phyloP scores from a whole-genome alignment of 140 eudicot genomes.

The Cichorium intybus region DNA sequence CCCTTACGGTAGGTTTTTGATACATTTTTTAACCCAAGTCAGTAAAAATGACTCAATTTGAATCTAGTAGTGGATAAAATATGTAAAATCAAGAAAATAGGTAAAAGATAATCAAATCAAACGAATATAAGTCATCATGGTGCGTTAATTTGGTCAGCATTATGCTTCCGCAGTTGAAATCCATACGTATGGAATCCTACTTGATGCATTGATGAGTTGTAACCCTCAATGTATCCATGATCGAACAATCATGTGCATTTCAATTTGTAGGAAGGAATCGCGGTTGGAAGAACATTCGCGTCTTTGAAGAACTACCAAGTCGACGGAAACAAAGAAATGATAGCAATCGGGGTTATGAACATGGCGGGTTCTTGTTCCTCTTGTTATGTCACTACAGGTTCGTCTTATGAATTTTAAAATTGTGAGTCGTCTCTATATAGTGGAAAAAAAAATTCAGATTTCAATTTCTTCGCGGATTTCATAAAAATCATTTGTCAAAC shows the following conservation, averaged over 20 bases:
- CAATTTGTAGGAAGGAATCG: slow-evolving; percentile 65
- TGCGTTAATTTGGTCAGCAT: background rate
- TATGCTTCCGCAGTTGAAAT: no score
- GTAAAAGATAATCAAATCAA: no score
- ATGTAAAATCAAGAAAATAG: no score
- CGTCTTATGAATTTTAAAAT: no score
- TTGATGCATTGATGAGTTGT: background rate
- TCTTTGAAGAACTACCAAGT: slow-evolving; percentile 64
- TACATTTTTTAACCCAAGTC: background rate
- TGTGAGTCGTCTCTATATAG: no score
- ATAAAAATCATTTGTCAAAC: no score
- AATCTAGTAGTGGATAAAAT: no score
- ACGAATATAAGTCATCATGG: background rate
- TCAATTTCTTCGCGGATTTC: no score
- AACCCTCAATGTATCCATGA: background rate
- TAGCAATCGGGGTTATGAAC: slow-evolving; percentile 79
- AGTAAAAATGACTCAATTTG: background rate
- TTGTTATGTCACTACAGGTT: slow-evolving; percentile 69
- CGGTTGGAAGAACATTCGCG: slow-evolving; percentile 83
- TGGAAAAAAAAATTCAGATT: no score
- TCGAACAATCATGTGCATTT: background rate
- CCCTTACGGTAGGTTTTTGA: slow-evolving; percentile 15
- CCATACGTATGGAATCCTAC: background rate
- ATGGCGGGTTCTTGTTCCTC: slow-evolving; percentile 77
- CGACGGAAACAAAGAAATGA: slow-evolving; percentile 91